Percentiles rank a stretch among this genome's conserved stretches.
phyloP scores from a whole-genome alignment of 495 filamentous ascomycete species.

The Hypoxylon intermedium region DNA sequence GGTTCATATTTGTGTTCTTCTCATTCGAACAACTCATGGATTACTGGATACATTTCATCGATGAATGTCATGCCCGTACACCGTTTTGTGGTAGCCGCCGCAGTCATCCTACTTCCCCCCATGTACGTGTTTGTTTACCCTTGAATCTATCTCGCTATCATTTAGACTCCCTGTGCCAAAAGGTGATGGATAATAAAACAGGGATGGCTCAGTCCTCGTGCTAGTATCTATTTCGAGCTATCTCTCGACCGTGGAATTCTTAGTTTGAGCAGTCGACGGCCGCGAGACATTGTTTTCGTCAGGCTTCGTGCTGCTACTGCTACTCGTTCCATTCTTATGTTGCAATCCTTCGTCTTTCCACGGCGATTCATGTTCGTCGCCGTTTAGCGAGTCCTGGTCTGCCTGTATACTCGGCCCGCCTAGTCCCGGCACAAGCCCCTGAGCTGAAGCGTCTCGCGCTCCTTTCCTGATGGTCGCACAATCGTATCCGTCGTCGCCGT shows the following conservation, averaged over 20 bases:
- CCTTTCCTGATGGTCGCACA: slow-evolving; percentile 28
- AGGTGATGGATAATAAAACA: too few species aligned
- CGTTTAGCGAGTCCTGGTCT: slow-evolving; percentile 15
- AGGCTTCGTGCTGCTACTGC: background rate
- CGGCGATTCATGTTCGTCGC: slow-evolving; percentile 22
- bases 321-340: background rate
- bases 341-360: slow-evolving; percentile 33
- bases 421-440: slow-evolving; percentile 21
- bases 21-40: too few species aligned
- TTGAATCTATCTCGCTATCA: too few species aligned
- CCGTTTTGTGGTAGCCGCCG: too few species aligned
- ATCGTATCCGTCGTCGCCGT: slow-evolving; percentile 27
- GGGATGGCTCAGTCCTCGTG: too few species aligned
- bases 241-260: background rate
- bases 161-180: too few species aligned
- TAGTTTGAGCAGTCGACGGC: background rate
- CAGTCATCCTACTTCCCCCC: too few species aligned
- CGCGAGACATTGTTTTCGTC: background rate
- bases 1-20: too few species aligned
- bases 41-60: too few species aligned
- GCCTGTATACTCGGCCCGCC: slow-evolving; percentile 28
- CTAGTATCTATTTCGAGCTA: too few species aligned
- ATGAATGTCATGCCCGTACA: too few species aligned
- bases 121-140: too few species aligned
- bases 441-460: slow-evolving; percentile 22